These are phyloP conservation scores for Euphorbia lathyris DNA, from an alignment of 345 rosid species.

Conservation along the genomic window DNA sequence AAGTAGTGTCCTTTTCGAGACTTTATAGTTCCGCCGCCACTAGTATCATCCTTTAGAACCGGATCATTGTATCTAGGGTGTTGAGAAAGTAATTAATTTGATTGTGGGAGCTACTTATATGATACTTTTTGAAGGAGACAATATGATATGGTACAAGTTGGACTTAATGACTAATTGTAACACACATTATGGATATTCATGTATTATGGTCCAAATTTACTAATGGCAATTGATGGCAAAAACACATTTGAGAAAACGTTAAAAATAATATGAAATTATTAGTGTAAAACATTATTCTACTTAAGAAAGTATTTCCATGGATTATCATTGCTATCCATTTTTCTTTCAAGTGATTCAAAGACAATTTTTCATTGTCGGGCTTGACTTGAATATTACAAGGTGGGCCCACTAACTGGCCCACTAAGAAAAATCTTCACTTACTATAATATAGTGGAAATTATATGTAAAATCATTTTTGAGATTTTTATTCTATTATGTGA, in stretches of 20 bases:
- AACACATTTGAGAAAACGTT: neutral
- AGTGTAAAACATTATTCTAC: neutral
- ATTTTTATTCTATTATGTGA: no score
- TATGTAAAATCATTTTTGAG: no score
- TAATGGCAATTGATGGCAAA: no score
- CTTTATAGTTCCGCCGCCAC: no score
- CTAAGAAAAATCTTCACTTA: neutral
- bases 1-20: no score
- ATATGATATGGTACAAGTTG: no score
- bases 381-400: neutral
- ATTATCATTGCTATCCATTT: constrained; percentile 1
- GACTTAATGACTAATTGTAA: neutral
- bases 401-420: constrained; percentile 1
- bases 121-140: no score
- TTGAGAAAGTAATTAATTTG: no score
- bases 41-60: no score
- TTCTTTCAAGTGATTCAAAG: constrained; percentile 8
- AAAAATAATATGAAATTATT: neutral
- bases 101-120: no score
- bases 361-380: neutral
- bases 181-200: neutral
- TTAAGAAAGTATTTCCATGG: neutral
- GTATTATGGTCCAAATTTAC: no score
- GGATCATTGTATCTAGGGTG: no score
- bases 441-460: neutral